These are phyloP conservation scores for Gossypium laxum DNA, from an alignment of 441 rosid species.

Conservation along the genomic window DNA sequence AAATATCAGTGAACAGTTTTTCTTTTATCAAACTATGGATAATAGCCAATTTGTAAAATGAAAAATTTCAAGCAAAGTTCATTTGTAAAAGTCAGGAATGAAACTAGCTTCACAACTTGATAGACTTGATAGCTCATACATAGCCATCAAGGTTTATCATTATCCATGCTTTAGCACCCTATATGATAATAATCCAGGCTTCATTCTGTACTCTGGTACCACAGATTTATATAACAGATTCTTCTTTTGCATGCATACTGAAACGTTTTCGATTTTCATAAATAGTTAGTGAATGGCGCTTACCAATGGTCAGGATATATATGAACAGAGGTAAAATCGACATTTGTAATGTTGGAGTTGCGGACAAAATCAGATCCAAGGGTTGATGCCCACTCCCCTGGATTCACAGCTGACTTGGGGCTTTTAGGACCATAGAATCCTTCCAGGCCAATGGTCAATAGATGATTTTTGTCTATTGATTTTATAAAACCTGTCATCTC, in stretches of 20 bases:
- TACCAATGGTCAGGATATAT: constrained; percentile 91
- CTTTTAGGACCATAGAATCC: constrained; percentile 85
- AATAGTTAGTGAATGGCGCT: constrained; percentile 10
- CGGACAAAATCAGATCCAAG: constrained; percentile 84
- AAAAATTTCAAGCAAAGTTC: neutral
- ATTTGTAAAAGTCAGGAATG: neutral
- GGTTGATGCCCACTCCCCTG: constrained; percentile 61
- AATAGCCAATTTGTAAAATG: neutral
- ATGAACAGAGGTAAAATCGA: constrained; percentile 89
- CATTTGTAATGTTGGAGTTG: constrained; percentile 41
- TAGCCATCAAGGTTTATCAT: neutral
- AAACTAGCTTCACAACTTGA: neutral
- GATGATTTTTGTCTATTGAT: constrained; percentile 75
- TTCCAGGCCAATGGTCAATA: constrained; percentile 78
- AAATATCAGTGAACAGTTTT: neutral
- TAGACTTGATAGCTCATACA: neutral
- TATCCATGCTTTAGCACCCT: neutral
- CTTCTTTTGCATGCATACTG: neutral
- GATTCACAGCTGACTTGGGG: constrained; percentile 62
- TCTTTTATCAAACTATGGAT: neutral
- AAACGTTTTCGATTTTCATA: neutral
- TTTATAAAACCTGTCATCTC: constrained; percentile 78
- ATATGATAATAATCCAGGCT: neutral
- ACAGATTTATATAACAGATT: neutral
- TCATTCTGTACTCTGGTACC: neutral